A percentile compares a stretch with the other conserved stretches of the same genome.
phyloP scores from a whole-genome alignment of 2,329 filamentous ascomycete genomes.

The Phoma herbarum region DNA sequence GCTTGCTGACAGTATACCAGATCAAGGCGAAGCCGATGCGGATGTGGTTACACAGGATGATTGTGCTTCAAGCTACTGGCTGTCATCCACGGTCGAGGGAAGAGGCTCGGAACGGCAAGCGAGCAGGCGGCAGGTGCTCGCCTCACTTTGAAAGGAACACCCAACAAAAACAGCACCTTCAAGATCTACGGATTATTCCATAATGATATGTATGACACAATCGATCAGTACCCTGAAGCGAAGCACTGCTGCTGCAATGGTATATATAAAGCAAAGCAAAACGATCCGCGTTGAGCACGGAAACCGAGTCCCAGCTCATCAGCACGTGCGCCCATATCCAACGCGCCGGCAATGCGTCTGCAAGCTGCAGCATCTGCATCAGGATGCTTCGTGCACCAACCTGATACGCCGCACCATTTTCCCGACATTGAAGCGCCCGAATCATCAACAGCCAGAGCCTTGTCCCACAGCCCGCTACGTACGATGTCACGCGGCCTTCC shows the following conservation, averaged over 20 bases:
- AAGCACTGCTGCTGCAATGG: slow-evolving; percentile 18
- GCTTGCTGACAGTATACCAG: not conserved
- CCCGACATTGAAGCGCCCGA: not conserved
- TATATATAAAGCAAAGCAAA: slow-evolving; percentile 27
- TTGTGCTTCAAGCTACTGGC: slow-evolving; percentile 5
- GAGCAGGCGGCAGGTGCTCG: slow-evolving; percentile 16
- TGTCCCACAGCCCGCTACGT: too few species aligned
- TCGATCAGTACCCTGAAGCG: not conserved
- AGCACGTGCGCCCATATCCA: slow-evolving; percentile 25
- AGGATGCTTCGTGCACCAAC: slow-evolving; percentile 31
- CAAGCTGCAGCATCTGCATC: slow-evolving; percentile 35
- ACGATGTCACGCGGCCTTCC: slow-evolving; percentile 1
- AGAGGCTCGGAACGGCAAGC: not conserved
- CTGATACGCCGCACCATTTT: slow-evolving; percentile 36
- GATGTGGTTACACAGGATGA: slow-evolving; percentile 6
- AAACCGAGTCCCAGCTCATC: not conserved
- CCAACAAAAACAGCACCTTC: not conserved
- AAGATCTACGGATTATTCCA: not conserved
- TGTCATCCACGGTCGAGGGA: not conserved
- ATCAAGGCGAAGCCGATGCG: slow-evolving; percentile 5
- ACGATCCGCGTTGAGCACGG: not conserved
- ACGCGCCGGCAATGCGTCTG: slow-evolving; percentile 39
- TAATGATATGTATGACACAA: not conserved
- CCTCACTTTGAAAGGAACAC: slow-evolving; percentile 28
- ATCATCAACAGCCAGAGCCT: not conserved